Evolutionary conservation across 148 eudicot species (phyloP), one percentile per base, ranked within the genome.

Genomic region (Camellia lanceoleosa): DNA sequence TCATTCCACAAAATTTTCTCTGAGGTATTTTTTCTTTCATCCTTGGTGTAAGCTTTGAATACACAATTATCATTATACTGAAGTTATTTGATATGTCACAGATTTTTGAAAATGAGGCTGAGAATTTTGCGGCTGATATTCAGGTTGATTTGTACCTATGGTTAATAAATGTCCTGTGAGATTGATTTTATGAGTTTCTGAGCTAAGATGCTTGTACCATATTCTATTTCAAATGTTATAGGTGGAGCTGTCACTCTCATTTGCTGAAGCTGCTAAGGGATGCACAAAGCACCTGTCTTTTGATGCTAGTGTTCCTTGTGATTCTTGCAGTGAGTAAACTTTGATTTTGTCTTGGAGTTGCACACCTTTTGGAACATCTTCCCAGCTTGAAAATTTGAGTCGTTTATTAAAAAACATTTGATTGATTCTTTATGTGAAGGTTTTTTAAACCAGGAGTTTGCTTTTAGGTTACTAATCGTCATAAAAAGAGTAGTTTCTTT

Each of bases 1-100:
- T 89, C 99, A 75, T 95, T 95, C 82, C 97, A 93, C 67, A 95
- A 90, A 81, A 90, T 91, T 72, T 93, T 95, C 83, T 87, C 95
- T 41, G 97, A 95, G 99, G 99, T 95, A 87, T 74, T 83, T 20
- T 30, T 76, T n/a, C 56, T 81, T 41, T 76, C 51, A 68, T 68
- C 42, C 19, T 78, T n/a, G 0, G 16, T 30, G 42, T 8, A 19
- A 42, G 38, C 62, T 78, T 38, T 55, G 23, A 67, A 55, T 38
- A 49, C 18, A 52, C 0, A 47, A 13, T 54, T 54, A 5, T 77
- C 54, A 38, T n/a, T 71, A 41, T 14, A 43, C 43, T 49, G 47
- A 68, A 23, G 78, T 30, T 54, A 75, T 78, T 82, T 65, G 16
- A 19, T 69, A 14, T 76, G 42, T 76, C 38, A 5, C 89, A 95